Percentiles rank a stretch among this genome's conserved stretches.
phyloP scores from a whole-genome alignment of 192 early-diverging fungal species.

The Coemansia javaensis region DNA sequence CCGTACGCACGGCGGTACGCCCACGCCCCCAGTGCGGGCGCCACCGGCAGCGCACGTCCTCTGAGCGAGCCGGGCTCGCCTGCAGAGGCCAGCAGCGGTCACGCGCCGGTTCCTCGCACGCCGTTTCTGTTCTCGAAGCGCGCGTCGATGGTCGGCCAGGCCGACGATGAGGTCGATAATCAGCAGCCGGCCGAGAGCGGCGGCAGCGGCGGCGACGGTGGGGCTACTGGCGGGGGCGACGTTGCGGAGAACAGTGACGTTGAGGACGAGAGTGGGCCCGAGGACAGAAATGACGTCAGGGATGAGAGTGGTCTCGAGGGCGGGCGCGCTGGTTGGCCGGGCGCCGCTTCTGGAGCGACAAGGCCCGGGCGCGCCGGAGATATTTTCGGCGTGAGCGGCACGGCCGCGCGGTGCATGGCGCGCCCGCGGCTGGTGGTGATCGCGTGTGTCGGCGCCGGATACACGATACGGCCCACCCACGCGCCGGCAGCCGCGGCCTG shows the following conservation, averaged over 20 bases:
- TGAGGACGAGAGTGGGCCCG: not conserved
- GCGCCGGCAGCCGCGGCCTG: not conserved
- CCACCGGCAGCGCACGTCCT: not conserved
- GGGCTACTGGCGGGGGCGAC: too few species aligned
- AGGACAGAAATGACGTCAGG: too few species aligned
- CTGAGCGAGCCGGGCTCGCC: too few species aligned
- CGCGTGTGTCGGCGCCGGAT: slow-evolving; percentile 5
- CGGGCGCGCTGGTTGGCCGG: too few species aligned
- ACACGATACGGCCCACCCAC: slow-evolving; percentile 8
- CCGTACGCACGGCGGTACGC: slow-evolving; percentile 26
- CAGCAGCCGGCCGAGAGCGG: too few species aligned
- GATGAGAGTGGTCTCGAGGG: too few species aligned
- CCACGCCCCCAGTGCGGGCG: not conserved
- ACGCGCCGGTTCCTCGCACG: not conserved
- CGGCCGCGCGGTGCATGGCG: not conserved
- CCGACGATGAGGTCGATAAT: not conserved
- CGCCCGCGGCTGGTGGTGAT: slow-evolving; percentile 37
- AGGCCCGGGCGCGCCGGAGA: not conserved
- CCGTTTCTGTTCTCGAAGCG: not conserved
- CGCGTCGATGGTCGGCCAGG: not conserved
- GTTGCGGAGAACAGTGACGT: too few species aligned
- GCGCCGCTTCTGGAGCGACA: too few species aligned
- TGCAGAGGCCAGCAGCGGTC: too few species aligned
- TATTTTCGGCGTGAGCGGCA: slow-evolving; percentile 2
- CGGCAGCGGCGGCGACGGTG: not conserved